A percentile compares a stretch with the other conserved stretches of the same genome.
Evolutionary conservation across 139 green algal genomes (phyloP).

Genomic region (Tetradesmus obliquus): DNA sequence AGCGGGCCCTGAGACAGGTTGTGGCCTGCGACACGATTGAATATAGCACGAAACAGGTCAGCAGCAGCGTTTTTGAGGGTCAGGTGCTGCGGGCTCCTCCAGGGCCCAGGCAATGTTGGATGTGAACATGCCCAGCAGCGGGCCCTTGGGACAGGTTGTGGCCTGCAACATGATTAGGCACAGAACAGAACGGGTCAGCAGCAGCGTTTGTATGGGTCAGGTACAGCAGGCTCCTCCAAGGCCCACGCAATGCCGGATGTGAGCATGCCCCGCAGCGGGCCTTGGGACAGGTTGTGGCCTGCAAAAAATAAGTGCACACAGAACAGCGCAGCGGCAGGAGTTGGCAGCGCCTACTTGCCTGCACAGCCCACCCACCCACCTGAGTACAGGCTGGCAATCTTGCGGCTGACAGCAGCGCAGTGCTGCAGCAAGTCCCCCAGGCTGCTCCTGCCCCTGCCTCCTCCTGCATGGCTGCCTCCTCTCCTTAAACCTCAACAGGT

Average conservation of each 20-base stretch:
- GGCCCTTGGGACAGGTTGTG: slow-evolving; percentile 24
- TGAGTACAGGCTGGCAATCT: slow-evolving; percentile 9
- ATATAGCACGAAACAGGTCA: background rate
- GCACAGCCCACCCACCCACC: background rate
- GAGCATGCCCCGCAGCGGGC: background rate
- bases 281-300: slow-evolving; percentile 36
- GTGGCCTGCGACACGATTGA: background rate
- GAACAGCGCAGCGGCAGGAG: background rate
- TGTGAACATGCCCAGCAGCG: background rate
- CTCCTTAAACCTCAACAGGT: too few relatives aligned
- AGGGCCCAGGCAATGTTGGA: background rate
- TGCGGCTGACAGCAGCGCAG: background rate
- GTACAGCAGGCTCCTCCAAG: too few relatives aligned
- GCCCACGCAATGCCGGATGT: background rate
- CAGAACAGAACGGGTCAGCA: background rate
- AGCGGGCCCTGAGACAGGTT: slow-evolving; percentile 33
- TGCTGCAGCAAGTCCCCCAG: background rate
- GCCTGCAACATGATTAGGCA: background rate
- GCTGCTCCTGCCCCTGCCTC: background rate
- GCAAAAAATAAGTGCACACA: background rate
- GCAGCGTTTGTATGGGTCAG: background rate
- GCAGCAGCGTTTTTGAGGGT: background rate
- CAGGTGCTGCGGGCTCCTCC: too few relatives aligned
- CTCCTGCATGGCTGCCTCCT: background rate
- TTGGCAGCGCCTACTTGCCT: too few relatives aligned